Evolutionary conservation across 179 eudicot genomes (phyloP).

Genomic region (Beta corolliflora): DNA sequence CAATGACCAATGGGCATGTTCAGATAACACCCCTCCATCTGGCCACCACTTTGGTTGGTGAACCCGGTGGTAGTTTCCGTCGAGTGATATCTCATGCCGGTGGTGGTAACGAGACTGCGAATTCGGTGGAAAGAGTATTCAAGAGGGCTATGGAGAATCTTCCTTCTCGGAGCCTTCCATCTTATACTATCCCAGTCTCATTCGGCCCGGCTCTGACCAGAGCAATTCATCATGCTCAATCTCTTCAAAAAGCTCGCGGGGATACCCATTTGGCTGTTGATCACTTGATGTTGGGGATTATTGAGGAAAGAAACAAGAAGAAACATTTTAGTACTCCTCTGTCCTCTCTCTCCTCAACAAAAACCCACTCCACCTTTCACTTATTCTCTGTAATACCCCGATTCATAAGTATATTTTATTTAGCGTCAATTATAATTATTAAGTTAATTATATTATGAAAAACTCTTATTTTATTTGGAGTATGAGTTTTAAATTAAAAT

Average conservation of each 20-base stretch:
- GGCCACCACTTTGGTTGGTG: conserved; percentile 49
- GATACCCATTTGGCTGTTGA: conserved; percentile 82
- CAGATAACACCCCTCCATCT: conserved; percentile 79
- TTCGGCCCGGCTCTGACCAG: conserved; percentile 62
- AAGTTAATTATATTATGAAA: too few species aligned
- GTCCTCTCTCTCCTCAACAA: too few species aligned
- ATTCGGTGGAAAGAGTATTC: conserved; percentile 62
- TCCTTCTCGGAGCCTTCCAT: conserved; percentile 71
- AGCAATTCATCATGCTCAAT: conserved; percentile 66
- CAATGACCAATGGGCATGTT: conserved; percentile 56
- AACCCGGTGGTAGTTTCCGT: conserved; percentile 57
- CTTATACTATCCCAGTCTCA: conserved; percentile 71
- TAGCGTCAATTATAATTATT: too few species aligned
- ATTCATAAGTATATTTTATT: too few species aligned
- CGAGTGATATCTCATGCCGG: conserved; percentile 63
- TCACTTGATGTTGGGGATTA: conserved; percentile 61
- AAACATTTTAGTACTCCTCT: too few species aligned
- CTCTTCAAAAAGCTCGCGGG: conserved; percentile 58
- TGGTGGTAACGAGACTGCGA: conserved; percentile 58
- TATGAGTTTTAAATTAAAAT: too few species aligned
- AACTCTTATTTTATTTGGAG: too few species aligned
- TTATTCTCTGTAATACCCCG: too few species aligned
- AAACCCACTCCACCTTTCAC: too few species aligned
- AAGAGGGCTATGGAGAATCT: conserved; percentile 57
- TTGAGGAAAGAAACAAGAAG: too few species aligned